These are phyloP conservation scores for Parmelia sp. DNA, from an alignment of 495 filamentous ascomycete species.

Conservation along the genomic window DNA sequence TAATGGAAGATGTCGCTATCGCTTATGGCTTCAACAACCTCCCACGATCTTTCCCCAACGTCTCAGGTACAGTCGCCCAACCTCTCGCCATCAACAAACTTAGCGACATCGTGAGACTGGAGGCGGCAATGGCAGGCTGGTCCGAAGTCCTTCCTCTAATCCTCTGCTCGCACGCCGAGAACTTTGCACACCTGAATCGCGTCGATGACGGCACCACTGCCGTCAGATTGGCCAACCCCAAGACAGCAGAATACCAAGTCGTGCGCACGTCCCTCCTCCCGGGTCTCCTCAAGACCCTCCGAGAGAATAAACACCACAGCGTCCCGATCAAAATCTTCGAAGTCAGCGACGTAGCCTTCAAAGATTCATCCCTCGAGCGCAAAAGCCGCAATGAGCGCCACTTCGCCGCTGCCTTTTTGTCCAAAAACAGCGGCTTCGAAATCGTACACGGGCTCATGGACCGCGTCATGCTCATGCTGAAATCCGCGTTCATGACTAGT, in stretches of 20 bases:
- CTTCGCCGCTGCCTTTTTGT: constrained; percentile 91
- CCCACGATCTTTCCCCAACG: constrained; percentile 73
- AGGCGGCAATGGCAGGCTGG: constrained; percentile 94
- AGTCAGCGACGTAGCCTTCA: constrained; percentile 84
- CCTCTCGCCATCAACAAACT: constrained; percentile 92
- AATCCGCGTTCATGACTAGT: constrained; percentile 65
- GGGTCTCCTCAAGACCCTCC: constrained; percentile 87
- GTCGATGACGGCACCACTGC: constrained; percentile 80
- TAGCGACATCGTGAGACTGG: constrained; percentile 79
- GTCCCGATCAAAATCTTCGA: constrained; percentile 94
- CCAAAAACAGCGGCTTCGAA: constrained; percentile 94
- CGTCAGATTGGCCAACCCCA: constrained; percentile 88
- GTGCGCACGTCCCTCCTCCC: constrained; percentile 86
- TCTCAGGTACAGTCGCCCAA: constrained; percentile 75
- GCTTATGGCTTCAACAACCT: constrained; percentile 96
- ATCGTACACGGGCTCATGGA: constrained; percentile 91
- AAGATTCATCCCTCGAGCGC: constrained; percentile 70
- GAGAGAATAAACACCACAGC: constrained; percentile 86
- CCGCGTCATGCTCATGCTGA: constrained; percentile 87
- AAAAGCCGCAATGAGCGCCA: constrained; percentile 86
- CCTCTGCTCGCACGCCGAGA: constrained; percentile 97
- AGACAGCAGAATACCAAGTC: constrained; percentile 93
- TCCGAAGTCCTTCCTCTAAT: constrained; percentile 93
- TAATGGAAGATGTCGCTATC: constrained; percentile 97
- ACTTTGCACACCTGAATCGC: constrained; percentile 93